Evolutionary conservation across 805 yeast species (phyloP).

Genomic region (Kazachstania bromeliacearum): DNA sequence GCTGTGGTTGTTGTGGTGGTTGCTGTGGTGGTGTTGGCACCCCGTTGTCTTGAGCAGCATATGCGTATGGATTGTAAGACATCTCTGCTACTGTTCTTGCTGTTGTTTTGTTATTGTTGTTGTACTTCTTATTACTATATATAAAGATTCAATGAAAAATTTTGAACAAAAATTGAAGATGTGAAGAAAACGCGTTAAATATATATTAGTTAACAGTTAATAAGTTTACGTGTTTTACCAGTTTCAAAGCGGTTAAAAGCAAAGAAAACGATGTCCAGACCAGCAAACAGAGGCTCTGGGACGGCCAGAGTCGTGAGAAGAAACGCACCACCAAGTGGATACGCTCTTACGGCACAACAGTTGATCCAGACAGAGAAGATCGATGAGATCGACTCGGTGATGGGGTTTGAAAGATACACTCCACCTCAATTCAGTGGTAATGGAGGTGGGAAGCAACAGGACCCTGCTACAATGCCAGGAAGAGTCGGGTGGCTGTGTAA

Average conservation of each 20-base stretch:
- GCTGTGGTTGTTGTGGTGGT: conserved; percentile 10
- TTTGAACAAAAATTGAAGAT: too few species aligned
- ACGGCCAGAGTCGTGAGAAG: conserved; percentile 47
- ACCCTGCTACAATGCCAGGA: conserved; percentile 20
- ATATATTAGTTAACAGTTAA: neutral
- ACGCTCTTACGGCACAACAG: conserved; percentile 31
- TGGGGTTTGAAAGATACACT: conserved; percentile 83
- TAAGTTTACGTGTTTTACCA: neutral
- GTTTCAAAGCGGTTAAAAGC: neutral
- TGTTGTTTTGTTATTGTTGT: neutral
- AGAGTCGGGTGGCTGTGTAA: conserved; percentile 80
- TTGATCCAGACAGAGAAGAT: conserved; percentile 45
- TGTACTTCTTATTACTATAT: too few species aligned
- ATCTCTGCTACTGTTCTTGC: conserved; percentile 12
- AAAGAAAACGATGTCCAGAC: conserved; percentile 1
- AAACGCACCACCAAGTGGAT: conserved; percentile 13
- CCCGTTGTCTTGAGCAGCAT: conserved; percentile 13
- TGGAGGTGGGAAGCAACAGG: conserved; percentile 8
- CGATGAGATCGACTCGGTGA: conserved; percentile 63
- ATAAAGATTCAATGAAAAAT: too few species aligned
- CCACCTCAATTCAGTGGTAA: conserved; percentile 44
- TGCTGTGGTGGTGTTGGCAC: conserved; percentile 6
- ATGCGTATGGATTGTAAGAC: conserved; percentile 42
- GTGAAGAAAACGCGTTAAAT: too few species aligned
- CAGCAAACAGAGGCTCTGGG: conserved; percentile 18